A percentile compares a stretch with the other conserved stretches of the same genome.
phyloP scores from a whole-genome alignment of 306 rosid genomes.

The Rubus parviflorus region DNA sequence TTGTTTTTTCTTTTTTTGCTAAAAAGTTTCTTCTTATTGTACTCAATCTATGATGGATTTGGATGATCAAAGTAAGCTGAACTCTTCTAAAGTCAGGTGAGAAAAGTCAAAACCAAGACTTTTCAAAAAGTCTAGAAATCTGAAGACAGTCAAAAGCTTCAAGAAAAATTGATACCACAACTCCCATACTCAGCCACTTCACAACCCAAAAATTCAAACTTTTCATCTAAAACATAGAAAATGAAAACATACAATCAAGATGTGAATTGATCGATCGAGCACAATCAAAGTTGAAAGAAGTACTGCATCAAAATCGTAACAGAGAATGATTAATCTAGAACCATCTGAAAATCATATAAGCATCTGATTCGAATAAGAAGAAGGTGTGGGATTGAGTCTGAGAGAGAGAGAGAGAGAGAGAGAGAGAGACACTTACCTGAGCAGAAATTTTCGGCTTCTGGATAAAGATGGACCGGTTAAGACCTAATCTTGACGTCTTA shows the following conservation, averaged over 20 bases:
- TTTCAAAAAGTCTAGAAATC: not conserved
- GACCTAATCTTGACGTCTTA: slow-evolving; percentile 11
- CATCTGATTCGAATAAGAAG: not conserved
- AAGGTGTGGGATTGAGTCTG: not conserved
- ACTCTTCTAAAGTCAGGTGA: not conserved
- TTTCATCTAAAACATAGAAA: not conserved
- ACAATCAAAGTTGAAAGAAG: not conserved
- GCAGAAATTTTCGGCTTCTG: not conserved
- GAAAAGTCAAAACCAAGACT: slow-evolving; percentile 9
- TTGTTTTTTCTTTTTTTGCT: not conserved
- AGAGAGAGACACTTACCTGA: slow-evolving; percentile 1
- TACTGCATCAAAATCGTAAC: not conserved
- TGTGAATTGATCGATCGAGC: not conserved
- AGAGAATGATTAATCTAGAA: not conserved
- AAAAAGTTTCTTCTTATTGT: not conserved
- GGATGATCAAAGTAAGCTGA: not conserved
- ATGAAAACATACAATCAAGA: not conserved
- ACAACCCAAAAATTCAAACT: slow-evolving; percentile 4
- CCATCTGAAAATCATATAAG: not conserved
- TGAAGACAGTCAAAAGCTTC: not conserved
- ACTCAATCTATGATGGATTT: not conserved
- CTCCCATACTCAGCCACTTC: not conserved
- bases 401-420: not conserved
- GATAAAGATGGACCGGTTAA: not conserved
- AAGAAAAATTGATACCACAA: not conserved